Base-by-base conservation (phyloP, 331 rosid genomes). In the Dryas integrifolia region DNA sequence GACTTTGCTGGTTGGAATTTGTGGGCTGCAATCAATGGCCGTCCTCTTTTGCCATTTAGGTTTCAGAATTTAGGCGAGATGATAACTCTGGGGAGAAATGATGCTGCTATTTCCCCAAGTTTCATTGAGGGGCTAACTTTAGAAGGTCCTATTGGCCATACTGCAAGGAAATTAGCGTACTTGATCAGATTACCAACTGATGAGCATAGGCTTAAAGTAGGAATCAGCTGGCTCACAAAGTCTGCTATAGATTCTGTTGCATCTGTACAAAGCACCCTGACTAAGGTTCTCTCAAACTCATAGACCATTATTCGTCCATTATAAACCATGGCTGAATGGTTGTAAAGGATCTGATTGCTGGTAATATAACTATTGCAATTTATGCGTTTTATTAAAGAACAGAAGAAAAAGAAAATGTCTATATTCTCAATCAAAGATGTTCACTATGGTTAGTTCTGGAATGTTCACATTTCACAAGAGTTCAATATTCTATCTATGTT, bases 1-100 rank as follows among this genome's bases (percentile, higher is more conserved):
- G 98, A 91, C 83, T 94, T 94, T 76, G 76, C 95, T 72, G 98
- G 97, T 73, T 94, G 97, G 98, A 94, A 94, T 83, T 86, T 91
- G 62, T 94, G 97, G 98, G 98, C 97, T 81, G 96, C 96, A 40
- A 91, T 94, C 84, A 94, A 91, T 65, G 86, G 82, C 70, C 97
- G 97, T 58, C 97, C 98, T 35, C 95, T 94, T 81, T 81, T 94
- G 85, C 97, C 98, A 49, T 94, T 94, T 73, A 91, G 95, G 90
- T 91, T 88, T 84, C 98, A 94, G 81, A 94, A 94, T 81, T 83
- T 94, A 67, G 98, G 98, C 30, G 98, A 94, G 82, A 94, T 94
- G 98, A 94, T 94, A 85, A 88, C 90, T 43, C 76, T 94, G 76
- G 98, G 98, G 69, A 91, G 96, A 82, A 84, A 79, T 69, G 97